phyloP scores from a whole-genome alignment of 2,329 filamentous ascomycete genomes.

The Myrmaecium sp. region DNA sequence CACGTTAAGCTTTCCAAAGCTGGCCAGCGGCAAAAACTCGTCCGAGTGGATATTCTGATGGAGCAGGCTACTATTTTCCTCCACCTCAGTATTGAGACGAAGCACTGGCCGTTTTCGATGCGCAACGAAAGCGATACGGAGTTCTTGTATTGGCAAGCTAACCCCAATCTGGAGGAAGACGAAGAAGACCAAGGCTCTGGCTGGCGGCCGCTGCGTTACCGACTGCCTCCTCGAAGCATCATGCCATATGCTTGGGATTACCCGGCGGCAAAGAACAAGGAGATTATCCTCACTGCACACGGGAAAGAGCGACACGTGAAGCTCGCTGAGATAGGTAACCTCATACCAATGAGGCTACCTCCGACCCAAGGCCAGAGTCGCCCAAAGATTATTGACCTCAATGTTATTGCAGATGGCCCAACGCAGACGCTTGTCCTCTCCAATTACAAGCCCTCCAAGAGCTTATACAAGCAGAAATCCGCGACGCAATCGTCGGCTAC shows the following conservation, averaged over 20 bases:
- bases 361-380: constrained; percentile 42
- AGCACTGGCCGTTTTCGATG: constrained; percentile 98
- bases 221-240: constrained; percentile 82
- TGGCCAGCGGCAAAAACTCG: constrained; percentile 72
- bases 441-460: constrained; percentile 85
- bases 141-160: constrained; percentile 89
- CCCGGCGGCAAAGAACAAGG: constrained; percentile 89
- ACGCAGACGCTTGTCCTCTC: constrained; percentile 89
- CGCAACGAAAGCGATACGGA: constrained; percentile 95
- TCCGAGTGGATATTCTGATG: constrained; percentile 78
- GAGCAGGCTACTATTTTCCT: constrained; percentile 89
- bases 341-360: constrained; percentile 83
- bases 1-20: constrained; percentile 88
- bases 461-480: constrained; percentile 61
- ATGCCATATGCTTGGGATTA: constrained; percentile 99
- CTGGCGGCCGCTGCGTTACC: constrained; percentile 85
- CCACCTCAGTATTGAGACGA: constrained; percentile 75
- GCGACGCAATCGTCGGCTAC: constrained; percentile 38
- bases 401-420: constrained; percentile 85
- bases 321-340: constrained; percentile 86
- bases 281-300: constrained; percentile 66
- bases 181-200: constrained; percentile 66
- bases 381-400: constrained; percentile 87
- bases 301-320: constrained; percentile 82
- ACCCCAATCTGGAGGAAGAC: constrained; percentile 85